phyloP scores from a whole-genome alignment of 75 land plant species.

The Gnetum montanum region DNA sequence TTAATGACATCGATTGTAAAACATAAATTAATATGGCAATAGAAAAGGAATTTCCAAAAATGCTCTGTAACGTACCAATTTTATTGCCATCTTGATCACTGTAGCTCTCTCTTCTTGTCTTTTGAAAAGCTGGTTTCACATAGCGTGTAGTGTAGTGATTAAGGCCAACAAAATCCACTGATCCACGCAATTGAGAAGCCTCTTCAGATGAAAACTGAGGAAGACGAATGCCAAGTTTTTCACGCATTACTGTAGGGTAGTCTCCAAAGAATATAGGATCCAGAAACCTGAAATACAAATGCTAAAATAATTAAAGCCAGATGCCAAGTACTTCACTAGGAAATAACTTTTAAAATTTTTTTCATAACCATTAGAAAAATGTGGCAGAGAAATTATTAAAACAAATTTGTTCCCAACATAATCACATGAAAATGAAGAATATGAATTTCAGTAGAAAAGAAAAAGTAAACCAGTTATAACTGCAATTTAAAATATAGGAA shows the following conservation, averaged over 20 bases:
- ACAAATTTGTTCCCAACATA: no score
- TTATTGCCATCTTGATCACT: conserved; percentile 40
- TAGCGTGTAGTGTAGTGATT: conserved; percentile 72
- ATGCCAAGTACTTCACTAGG: no score
- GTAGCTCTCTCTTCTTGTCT: conserved; percentile 17
- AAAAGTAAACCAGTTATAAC: no score
- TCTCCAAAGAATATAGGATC: conserved; percentile 79
- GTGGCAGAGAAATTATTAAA: no score
- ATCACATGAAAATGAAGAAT: no score
- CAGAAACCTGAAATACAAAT: conserved; percentile 41
- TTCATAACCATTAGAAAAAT: no score
- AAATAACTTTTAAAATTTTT: no score
- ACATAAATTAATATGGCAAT: background rate
- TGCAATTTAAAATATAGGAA: no score
- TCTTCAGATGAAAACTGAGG: conserved; percentile 63
- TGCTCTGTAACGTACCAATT: conserved; percentile 35
- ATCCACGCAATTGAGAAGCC: conserved; percentile 22
- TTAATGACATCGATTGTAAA: no score
- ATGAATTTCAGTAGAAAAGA: no score
- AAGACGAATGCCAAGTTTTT: conserved; percentile 51
- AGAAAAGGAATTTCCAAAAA: background rate
- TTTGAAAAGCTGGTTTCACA: conserved; percentile 21
- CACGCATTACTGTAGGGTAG: conserved; percentile 66
- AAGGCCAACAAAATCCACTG: conserved; percentile 67
- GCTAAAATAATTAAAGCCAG: no score